Conservation (phyloP, 169 alveolate genomes). For the Babesia ovata region DNA sequence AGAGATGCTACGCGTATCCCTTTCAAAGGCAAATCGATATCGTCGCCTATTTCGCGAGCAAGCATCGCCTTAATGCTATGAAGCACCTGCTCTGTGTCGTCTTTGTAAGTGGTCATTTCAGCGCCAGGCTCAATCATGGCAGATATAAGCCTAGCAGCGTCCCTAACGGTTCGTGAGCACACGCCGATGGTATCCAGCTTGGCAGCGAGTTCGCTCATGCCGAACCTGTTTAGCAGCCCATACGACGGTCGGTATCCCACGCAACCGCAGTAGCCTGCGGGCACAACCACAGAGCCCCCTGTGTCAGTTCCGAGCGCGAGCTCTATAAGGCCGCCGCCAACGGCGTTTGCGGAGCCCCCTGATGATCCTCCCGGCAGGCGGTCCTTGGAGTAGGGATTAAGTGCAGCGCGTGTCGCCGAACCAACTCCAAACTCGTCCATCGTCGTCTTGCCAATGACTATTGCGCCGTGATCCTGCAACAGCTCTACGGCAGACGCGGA, state of each 20-base stretch:
- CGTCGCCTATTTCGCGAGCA: background rate
- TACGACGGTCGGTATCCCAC: slow-evolving; percentile 74
- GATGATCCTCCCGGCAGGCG: slow-evolving; percentile 76
- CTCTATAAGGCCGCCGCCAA: slow-evolving; percentile 66
- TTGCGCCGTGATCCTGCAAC: slow-evolving; percentile 62
- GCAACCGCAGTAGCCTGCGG: slow-evolving; percentile 71
- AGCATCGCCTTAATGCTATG: background rate
- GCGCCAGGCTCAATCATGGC: slow-evolving; percentile 10
- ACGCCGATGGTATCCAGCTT: slow-evolving; percentile 52
- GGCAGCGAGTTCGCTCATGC: slow-evolving; percentile 62
- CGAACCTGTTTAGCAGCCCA: slow-evolving; percentile 53
- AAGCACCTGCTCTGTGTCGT: background rate
- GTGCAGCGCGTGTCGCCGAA: slow-evolving; percentile 54
- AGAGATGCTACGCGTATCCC: slow-evolving; percentile 33
- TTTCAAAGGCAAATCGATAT: background rate
- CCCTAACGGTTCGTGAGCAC: slow-evolving; percentile 21
- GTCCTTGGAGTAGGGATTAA: slow-evolving; percentile 60
- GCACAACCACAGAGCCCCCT: slow-evolving; percentile 75
- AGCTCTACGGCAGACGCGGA: slow-evolving; percentile 68
- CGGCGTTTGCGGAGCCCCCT: slow-evolving; percentile 78
- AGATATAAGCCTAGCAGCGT: background rate
- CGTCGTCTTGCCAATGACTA: slow-evolving; percentile 71
- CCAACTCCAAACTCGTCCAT: slow-evolving; percentile 79
- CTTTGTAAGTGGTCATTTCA: slow-evolving; percentile 17
- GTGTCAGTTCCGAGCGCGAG: slow-evolving; percentile 76